phyloP scores from a whole-genome alignment of 2,329 filamentous ascomycete species.

The Hirsutella minnesotensis region DNA sequence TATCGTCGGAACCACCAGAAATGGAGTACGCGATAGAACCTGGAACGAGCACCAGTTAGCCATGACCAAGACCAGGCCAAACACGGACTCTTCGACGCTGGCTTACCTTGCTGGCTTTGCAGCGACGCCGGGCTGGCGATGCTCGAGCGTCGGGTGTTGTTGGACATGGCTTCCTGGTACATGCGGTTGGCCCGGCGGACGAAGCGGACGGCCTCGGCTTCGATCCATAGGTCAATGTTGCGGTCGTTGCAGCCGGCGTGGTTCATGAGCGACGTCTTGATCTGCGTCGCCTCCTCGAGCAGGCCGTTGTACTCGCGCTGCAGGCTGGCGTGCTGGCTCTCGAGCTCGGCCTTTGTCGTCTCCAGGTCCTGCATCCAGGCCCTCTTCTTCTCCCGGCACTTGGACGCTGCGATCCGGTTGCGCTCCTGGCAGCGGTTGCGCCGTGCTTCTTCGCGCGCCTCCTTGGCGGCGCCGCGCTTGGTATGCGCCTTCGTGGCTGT shows the following conservation, averaged over 20 bases:
- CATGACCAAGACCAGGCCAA: too few relatives aligned
- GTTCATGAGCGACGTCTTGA: constrained; percentile 39
- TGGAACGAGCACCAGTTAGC: too few relatives aligned
- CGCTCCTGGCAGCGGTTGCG: constrained; percentile 52
- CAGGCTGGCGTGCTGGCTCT: constrained; percentile 29
- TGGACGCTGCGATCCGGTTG: constrained; percentile 62
- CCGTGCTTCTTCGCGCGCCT: constrained; percentile 11
- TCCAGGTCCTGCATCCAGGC: constrained; percentile 39
- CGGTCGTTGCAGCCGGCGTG: constrained; percentile 40
- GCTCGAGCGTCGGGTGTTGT: constrained; percentile 1
- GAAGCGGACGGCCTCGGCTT: constrained; percentile 37
- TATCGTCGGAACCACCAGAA: neutral
- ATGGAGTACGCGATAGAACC: neutral
- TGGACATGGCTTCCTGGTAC: neutral
- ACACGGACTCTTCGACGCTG: too few relatives aligned
- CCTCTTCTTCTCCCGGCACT: constrained; percentile 59
- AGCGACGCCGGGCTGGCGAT: constrained; percentile 2
- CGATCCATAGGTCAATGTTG: constrained; percentile 42
- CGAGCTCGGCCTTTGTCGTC: constrained; percentile 29
- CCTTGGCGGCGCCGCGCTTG: too few relatives aligned
- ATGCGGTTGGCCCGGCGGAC: constrained; percentile 18
- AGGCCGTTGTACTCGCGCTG: constrained; percentile 30
- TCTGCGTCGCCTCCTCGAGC: constrained; percentile 29
- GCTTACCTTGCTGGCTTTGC: neutral
- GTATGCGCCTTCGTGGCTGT: too few relatives aligned